Evolutionary conservation across 2,329 filamentous ascomycete genomes (phyloP).

Genomic region (Rhynchosporium agropyri): DNA sequence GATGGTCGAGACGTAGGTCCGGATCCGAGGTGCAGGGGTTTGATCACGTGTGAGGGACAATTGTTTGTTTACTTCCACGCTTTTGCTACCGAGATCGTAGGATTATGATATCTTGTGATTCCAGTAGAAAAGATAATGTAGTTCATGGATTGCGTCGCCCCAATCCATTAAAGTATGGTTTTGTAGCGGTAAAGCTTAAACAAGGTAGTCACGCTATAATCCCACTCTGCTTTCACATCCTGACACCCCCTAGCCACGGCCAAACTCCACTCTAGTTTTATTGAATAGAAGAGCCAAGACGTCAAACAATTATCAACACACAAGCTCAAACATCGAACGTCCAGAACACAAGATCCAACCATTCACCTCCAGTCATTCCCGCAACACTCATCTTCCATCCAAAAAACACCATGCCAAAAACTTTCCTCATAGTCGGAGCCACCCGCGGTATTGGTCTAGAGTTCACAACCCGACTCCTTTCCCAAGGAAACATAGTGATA

Average conservation of each 20-base stretch:
- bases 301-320: too few relatives aligned
- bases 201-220: not conserved
- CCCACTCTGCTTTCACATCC: constrained; percentile 7
- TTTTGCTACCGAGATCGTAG: too few relatives aligned
- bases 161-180: too few relatives aligned
- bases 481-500: constrained; percentile 47
- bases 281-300: too few relatives aligned
- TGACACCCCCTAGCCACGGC: not conserved
- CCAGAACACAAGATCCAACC: too few relatives aligned
- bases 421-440: constrained; percentile 51
- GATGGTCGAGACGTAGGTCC: constrained; percentile 17
- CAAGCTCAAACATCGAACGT: too few relatives aligned
- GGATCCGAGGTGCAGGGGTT: constrained; percentile 4
- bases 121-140: too few relatives aligned
- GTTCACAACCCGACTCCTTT: constrained; percentile 46
- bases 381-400: too few relatives aligned
- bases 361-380: too few relatives aligned
- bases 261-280: not conserved
- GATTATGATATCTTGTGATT: too few relatives aligned
- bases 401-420: constrained; percentile 28
- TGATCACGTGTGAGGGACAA: constrained; percentile 10
- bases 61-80: constrained; percentile 6
- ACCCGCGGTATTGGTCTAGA: constrained; percentile 51
- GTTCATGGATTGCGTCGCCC: too few relatives aligned
- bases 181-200: too few relatives aligned